phyloP scores from a whole-genome alignment of 495 filamentous ascomycete species.

The Corynascus novoguineensis region DNA sequence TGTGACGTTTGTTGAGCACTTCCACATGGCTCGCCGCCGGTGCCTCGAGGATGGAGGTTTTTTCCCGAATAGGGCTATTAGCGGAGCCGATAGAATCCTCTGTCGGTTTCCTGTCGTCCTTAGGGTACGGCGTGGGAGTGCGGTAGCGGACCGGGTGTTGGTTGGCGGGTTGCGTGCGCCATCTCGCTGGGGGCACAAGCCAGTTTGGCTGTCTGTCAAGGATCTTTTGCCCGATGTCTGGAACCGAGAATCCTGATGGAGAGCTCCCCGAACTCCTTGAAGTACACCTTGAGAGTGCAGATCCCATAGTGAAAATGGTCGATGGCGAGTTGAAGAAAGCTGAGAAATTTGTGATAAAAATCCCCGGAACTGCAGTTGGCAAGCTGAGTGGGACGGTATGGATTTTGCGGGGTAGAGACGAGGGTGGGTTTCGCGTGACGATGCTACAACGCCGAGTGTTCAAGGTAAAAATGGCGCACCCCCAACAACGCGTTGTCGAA shows the following conservation, averaged over 20 bases:
- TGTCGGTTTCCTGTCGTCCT: constrained; percentile 20
- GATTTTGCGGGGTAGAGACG: not conserved
- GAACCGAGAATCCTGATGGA: constrained; percentile 3
- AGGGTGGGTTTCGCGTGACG: not conserved
- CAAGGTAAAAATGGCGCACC: constrained; percentile 17
- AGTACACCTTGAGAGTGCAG: constrained; percentile 24
- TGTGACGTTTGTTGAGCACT: not conserved
- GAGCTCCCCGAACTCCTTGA: constrained; percentile 2
- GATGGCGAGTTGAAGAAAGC: not conserved
- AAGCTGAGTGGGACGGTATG: not conserved
- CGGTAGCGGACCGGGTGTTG: constrained; percentile 26
- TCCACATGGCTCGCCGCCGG: constrained; percentile 15
- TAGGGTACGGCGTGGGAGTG: constrained; percentile 28
- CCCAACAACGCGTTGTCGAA: constrained; percentile 6
- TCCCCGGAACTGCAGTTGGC: not conserved
- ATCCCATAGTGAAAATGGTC: constrained; percentile 19
- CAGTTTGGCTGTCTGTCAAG: constrained; percentile 30
- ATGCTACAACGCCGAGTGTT: not conserved
- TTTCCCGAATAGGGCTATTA: constrained; percentile 12
- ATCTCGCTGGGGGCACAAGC: constrained; percentile 20
- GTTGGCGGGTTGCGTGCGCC: constrained; percentile 13
- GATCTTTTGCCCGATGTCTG: constrained; percentile 24
- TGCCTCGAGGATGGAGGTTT: constrained; percentile 17
- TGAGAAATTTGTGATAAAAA: not conserved
- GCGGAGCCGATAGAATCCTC: not conserved